phyloP scores from a whole-genome alignment of 495 filamentous ascomycete genomes.

The Penicillium verhagenii region DNA sequence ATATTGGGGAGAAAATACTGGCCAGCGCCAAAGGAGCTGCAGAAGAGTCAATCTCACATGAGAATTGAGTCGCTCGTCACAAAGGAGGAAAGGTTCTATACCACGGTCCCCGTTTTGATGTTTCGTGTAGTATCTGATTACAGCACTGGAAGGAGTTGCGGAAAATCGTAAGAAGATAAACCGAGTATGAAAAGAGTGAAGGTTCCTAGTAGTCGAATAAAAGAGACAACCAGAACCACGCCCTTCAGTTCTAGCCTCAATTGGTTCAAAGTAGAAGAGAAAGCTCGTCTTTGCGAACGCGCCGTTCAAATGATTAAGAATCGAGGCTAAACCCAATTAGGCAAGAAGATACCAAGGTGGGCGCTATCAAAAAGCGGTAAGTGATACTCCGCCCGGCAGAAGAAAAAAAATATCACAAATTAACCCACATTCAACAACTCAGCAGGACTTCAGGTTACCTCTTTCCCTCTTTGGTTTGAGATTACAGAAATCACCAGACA shows the following conservation, averaged over 20 bases:
- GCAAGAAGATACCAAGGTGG: slow-evolving; percentile 37
- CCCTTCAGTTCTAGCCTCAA: neutral
- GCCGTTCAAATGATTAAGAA: neutral
- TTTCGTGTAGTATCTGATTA: neutral
- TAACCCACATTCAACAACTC: slow-evolving; percentile 33
- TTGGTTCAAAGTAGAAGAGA: neutral
- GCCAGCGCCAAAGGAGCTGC: neutral
- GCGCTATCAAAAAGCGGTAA: slow-evolving; percentile 14
- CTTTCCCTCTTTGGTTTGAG: neutral
- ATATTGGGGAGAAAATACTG: no score
- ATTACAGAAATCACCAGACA: neutral
- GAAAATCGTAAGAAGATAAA: neutral
- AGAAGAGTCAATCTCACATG: neutral
- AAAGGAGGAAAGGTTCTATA: neutral
- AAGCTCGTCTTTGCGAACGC: neutral
- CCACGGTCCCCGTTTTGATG: neutral
- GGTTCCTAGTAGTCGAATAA: neutral
- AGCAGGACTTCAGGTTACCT: slow-evolving; percentile 6
- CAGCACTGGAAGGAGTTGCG: neutral
- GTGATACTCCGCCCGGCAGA: slow-evolving; percentile 28
- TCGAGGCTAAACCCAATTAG: neutral
- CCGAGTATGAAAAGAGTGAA: neutral
- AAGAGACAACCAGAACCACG: neutral
- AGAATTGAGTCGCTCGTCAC: neutral
- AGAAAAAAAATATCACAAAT: slow-evolving; percentile 33